These are phyloP conservation scores for Rostrohypoxylon terebratum DNA, from an alignment of 495 filamentous ascomycete species.

Conservation along the genomic window DNA sequence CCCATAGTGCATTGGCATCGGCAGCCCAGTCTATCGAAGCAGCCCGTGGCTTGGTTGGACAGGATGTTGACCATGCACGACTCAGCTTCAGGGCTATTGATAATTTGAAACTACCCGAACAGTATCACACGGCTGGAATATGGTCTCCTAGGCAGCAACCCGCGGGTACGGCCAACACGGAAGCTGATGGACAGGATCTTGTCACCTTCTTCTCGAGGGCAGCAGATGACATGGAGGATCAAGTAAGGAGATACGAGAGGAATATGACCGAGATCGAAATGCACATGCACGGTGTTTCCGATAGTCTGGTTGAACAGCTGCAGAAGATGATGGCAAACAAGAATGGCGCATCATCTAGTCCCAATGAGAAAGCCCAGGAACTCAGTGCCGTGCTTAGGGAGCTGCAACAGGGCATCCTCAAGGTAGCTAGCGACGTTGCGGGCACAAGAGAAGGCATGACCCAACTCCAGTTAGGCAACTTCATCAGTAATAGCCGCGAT, in stretches of 20 bases:
- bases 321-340: slow-evolving; percentile 71
- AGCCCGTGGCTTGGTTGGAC: slow-evolving; percentile 70
- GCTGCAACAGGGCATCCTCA: slow-evolving; percentile 81
- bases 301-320: slow-evolving; percentile 74
- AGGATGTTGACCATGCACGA: slow-evolving; percentile 77
- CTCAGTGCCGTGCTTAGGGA: slow-evolving; percentile 77
- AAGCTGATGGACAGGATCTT: slow-evolving; percentile 74
- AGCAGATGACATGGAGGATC: slow-evolving; percentile 75
- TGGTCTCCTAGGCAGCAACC: slow-evolving; percentile 61
- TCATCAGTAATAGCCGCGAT: slow-evolving; percentile 50
- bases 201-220: slow-evolving; percentile 81
- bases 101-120: slow-evolving; percentile 77
- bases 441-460: slow-evolving; percentile 76
- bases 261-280: slow-evolving; percentile 85
- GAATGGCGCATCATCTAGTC: slow-evolving; percentile 56
- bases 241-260: slow-evolving; percentile 72
- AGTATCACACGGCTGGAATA: slow-evolving; percentile 73
- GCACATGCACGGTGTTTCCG: slow-evolving; percentile 81
- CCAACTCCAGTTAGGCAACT: slow-evolving; percentile 70
- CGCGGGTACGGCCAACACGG: slow-evolving; percentile 49
- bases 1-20: slow-evolving; percentile 76
- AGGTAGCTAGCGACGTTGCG: slow-evolving; percentile 78
- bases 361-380: slow-evolving; percentile 59
- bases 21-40: slow-evolving; percentile 78
- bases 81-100: slow-evolving; percentile 81